Evolutionary conservation across 108 stramenopile genomes (phyloP).

Genomic region (Skeletonema grethae): DNA sequence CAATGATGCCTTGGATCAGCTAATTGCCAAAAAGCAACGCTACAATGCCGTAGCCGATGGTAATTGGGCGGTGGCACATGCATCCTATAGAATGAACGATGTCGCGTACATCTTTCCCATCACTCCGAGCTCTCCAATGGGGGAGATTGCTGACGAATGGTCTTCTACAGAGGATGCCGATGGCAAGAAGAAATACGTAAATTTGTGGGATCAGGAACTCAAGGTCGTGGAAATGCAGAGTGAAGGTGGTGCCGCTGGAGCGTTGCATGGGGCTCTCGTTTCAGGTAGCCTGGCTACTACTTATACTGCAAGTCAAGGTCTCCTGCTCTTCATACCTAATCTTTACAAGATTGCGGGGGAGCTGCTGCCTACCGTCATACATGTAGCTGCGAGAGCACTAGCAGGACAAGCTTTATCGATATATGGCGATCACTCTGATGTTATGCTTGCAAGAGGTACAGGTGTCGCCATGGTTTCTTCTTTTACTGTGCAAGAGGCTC

Average conservation of each 20-base stretch:
- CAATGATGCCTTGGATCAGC: constrained; percentile 2
- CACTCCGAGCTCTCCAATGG: constrained; percentile 61
- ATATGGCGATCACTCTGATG: constrained; percentile 69
- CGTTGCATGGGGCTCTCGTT: constrained; percentile 63
- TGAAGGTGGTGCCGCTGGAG: constrained; percentile 68
- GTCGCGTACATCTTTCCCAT: constrained; percentile 72
- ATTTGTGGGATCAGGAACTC: constrained; percentile 64
- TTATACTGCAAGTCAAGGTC: constrained; percentile 63
- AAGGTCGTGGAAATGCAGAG: constrained; percentile 64
- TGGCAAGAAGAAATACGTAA: constrained; percentile 45
- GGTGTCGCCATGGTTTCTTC: constrained; percentile 63
- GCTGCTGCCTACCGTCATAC: constrained; percentile 64
- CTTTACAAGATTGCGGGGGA: constrained; percentile 73
- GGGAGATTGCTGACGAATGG: constrained; percentile 70
- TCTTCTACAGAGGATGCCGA: constrained; percentile 33
- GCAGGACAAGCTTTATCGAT: constrained; percentile 65
- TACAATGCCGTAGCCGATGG: background rate
- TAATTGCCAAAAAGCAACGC: background rate
- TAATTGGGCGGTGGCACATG: constrained; percentile 59
- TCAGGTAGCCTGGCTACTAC: constrained; percentile 62
- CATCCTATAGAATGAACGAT: constrained; percentile 65
- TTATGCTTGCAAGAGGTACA: constrained; percentile 63
- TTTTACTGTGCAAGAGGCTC: constrained; percentile 67
- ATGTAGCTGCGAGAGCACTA: constrained; percentile 63
- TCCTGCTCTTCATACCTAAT: constrained; percentile 66